These are phyloP conservation scores for Suillus sp. DNA, from an alignment of 768 basidiomycete genomes.

Conservation along the genomic window DNA sequence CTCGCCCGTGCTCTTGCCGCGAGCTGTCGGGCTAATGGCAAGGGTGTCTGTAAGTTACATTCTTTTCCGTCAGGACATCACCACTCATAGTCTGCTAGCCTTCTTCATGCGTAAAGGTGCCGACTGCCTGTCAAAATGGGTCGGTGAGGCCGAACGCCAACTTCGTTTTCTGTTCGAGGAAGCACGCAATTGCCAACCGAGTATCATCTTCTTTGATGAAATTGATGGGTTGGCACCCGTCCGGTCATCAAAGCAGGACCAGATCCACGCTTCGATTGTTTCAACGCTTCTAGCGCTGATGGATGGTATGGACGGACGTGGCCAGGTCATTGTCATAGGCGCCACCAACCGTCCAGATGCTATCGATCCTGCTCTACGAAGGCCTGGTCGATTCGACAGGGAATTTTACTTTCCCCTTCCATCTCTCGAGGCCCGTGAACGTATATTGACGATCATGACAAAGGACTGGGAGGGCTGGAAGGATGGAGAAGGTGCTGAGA, in stretches of 20 bases:
- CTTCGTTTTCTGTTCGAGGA: slow-evolving; percentile 95
- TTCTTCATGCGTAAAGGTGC: slow-evolving; percentile 99
- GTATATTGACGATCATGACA: slow-evolving; percentile 90
- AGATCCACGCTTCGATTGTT: slow-evolving; percentile 98
- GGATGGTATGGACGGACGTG: slow-evolving; percentile 99
- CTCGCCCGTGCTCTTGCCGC: slow-evolving; percentile 93
- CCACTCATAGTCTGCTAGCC: slow-evolving; percentile 46
- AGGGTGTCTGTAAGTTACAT: slow-evolving; percentile 76
- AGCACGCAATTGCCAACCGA: slow-evolving; percentile 88
- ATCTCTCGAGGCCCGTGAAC: slow-evolving; percentile 77
- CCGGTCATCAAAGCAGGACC: slow-evolving; percentile 97
- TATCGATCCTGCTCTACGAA: slow-evolving; percentile 92
- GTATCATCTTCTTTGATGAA: slow-evolving; percentile 99
- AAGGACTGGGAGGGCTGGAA: slow-evolving; percentile 87
- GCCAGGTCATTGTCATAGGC: slow-evolving; percentile 96
- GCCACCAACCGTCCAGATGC: slow-evolving; percentile 98
- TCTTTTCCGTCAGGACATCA: not conserved
- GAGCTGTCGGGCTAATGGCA: slow-evolving; percentile 83
- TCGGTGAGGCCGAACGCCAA: slow-evolving; percentile 97
- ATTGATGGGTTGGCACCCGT: slow-evolving; percentile 99
- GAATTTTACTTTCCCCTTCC: slow-evolving; percentile 98
- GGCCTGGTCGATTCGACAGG: slow-evolving; percentile 94
- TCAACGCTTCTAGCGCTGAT: slow-evolving; percentile 94
- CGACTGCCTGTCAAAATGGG: slow-evolving; percentile 98
- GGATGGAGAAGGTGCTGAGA: slow-evolving; percentile 47